Evolutionary conservation across 2,329 filamentous ascomycete species (phyloP).

Genomic region (Balansia obtecta): DNA sequence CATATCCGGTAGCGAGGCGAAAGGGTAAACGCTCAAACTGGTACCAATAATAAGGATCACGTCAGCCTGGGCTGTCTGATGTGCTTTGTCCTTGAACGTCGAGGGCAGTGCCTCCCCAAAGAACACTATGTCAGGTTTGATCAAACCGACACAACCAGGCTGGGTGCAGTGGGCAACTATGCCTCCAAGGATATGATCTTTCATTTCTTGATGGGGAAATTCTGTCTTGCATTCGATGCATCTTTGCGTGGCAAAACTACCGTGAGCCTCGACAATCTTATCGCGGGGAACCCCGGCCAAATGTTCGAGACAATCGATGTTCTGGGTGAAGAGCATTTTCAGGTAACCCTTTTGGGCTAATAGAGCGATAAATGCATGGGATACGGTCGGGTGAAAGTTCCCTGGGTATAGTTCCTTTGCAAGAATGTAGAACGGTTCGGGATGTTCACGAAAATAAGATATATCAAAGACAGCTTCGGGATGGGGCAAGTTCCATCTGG

Average conservation of each 20-base stretch:
- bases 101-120: conserved; percentile 60
- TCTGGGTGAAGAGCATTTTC: conserved; percentile 86
- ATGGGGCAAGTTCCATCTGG: conserved; percentile 71
- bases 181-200: conserved; percentile 49
- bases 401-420: conserved; percentile 89
- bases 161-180: conserved; percentile 57
- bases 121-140: conserved; percentile 93
- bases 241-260: conserved; percentile 81
- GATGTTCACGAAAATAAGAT: conserved; percentile 71
- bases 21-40: conserved; percentile 77
- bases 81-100: conserved; percentile 21
- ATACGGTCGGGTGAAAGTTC: conserved; percentile 75
- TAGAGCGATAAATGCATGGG: conserved; percentile 78
- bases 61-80: conserved; percentile 51
- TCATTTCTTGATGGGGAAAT: conserved; percentile 67
- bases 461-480: conserved; percentile 94
- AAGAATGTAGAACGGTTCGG: conserved; percentile 81
- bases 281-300: conserved; percentile 71
- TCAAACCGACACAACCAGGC: conserved; percentile 56
- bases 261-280: conserved; percentile 84
- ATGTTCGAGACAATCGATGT: conserved; percentile 91
- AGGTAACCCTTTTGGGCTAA: conserved; percentile 69
- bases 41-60: conserved; percentile 80
- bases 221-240: conserved; percentile 76
- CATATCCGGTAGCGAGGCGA: conserved; percentile 64